These are phyloP conservation scores for Globisporangium polare DNA, from an alignment of 352 stramenopile species.

Conservation along the genomic window DNA sequence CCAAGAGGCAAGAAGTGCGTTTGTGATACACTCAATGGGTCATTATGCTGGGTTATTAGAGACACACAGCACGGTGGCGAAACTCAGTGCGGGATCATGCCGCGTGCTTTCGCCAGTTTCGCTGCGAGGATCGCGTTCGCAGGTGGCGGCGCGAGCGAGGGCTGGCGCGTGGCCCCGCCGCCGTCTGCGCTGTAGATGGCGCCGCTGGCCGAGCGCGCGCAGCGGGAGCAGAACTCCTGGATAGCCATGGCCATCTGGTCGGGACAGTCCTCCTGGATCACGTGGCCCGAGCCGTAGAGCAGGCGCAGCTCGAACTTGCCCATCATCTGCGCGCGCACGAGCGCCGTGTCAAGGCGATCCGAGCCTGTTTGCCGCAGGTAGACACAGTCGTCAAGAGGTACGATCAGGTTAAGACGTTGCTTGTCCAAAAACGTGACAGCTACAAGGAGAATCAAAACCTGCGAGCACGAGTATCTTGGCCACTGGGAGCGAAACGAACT, in stretches of 20 bases:
- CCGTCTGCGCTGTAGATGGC: constrained; percentile 24
- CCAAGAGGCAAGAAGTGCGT: background rate
- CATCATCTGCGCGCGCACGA: constrained; percentile 89
- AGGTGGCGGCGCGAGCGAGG: constrained; percentile 15
- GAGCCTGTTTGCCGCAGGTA: constrained; percentile 39
- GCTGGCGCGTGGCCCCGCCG: constrained; percentile 24
- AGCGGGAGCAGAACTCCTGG: constrained; percentile 58
- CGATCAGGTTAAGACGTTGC: background rate
- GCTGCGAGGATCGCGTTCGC: constrained; percentile 37
- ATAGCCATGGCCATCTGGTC: constrained; percentile 67
- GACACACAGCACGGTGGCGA: background rate
- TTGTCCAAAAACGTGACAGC: background rate
- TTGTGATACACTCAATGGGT: background rate
- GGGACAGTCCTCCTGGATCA: constrained; percentile 85
- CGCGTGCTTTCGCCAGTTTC: constrained; percentile 53
- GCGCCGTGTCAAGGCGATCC: constrained; percentile 81
- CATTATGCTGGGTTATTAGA: background rate
- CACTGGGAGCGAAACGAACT: constrained; percentile 71
- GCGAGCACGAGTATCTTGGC: constrained; percentile 85
- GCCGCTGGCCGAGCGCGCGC: constrained; percentile 33
- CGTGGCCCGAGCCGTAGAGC: constrained; percentile 85
- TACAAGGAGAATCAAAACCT: constrained; percentile 20
- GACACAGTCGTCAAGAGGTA: too few relatives aligned
- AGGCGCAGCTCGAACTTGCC: constrained; percentile 87
- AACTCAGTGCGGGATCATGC: constrained; percentile 56